Conservation (phyloP, 2,329 filamentous ascomycete species). For the Raffaelea deltoideospora region DNA sequence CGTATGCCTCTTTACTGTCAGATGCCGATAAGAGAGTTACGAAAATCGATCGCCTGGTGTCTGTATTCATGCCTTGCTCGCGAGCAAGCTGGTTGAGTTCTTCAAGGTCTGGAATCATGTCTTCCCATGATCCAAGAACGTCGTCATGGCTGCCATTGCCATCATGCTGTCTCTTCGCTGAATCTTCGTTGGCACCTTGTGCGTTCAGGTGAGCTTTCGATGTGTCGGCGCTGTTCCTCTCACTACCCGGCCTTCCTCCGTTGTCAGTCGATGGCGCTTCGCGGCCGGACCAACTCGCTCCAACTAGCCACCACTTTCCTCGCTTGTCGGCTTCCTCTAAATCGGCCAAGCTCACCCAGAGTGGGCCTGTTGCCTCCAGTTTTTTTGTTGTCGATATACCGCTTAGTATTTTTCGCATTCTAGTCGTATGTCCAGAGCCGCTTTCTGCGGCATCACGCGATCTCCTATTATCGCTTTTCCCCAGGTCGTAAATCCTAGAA, state of each 20-base stretch:
- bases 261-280: constrained; percentile 1
- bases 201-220: no score
- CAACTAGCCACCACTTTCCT: constrained; percentile 97
- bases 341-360: constrained; percentile 68
- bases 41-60: constrained; percentile 82
- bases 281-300: constrained; percentile 65
- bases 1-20: constrained; percentile 71
- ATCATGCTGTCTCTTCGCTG: no score
- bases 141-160: constrained; percentile 15
- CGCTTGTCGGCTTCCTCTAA: constrained; percentile 71
- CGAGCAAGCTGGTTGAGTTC: constrained; percentile 45
- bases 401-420: constrained; percentile 80
- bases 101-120: constrained; percentile 50
- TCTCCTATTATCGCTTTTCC: constrained; percentile 82
- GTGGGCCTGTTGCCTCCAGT: constrained; percentile 61
- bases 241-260: constrained; percentile 10
- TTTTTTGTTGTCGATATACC: constrained; percentile 48
- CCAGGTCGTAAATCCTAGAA: constrained; percentile 84
- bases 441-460: constrained; percentile 29
- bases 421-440: constrained; percentile 65
- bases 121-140: constrained; percentile 23
- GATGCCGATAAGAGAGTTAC: constrained; percentile 74
- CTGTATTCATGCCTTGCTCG: constrained; percentile 74
- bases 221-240: constrained; percentile 12
- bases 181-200: no score